Base-by-base conservation (phyloP, 306 rosid species). In the Acacia crassicarpa region DNA sequence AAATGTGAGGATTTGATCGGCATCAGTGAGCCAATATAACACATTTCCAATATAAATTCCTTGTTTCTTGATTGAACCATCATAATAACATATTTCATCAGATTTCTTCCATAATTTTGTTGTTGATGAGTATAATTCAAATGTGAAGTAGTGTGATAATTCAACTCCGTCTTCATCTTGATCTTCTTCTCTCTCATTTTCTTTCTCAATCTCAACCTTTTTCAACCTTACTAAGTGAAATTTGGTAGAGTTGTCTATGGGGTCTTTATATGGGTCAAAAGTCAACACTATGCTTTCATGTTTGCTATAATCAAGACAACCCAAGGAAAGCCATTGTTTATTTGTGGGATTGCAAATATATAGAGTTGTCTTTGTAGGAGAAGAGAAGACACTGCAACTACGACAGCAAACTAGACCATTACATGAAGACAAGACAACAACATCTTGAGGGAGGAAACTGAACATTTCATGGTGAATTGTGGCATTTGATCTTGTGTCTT, bases 301-400 rank as follows among this genome's bases (percentile, higher is more conserved):
- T 15, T 35, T 81, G 14, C 77, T 62, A 45, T 19, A 63, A 12
- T 30, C 33, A 45, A 77, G 35, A 72, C 80, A 87, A 13, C 78
- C 46, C 61, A 90, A 49, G 6, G 61, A 83, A 65, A 87, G 77
- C 85, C 85, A 87, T 0, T 88, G 83, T 85, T 23, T 88, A 44
- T 66, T 83, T 15, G 69, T 79, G 76, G 97, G 97, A 79, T 92
- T 92, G 76, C 94, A 92, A 41, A 92, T 70, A 77, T 92, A 92
- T 8, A 92, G 35, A 35, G 58, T 56, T 2, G 91, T 89, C 4
- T 81, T 51, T 11, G 11, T 67, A 49, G 79, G 79, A 35, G 89
- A 68, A 68, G 49, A 11, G 10, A 25, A 17, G 48, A 20, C 86
- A 33, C 86, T 74, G 81, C 86, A 81, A 72, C 91, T 88, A 11